Evolutionary conservation across 768 basidiomycete genomes (phyloP).

Genomic region (Pulveroboletus sp.): DNA sequence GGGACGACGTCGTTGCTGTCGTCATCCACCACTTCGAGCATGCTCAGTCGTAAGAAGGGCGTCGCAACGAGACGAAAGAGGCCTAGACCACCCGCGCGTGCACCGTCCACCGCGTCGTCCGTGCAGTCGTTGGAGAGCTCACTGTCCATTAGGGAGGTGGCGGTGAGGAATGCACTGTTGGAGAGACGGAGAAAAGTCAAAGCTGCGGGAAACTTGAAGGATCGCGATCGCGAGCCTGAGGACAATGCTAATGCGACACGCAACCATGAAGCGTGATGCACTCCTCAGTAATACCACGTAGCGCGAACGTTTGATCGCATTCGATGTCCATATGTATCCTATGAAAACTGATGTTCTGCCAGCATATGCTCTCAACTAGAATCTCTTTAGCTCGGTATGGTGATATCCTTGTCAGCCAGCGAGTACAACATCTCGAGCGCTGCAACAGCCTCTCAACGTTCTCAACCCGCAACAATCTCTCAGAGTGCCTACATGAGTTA

Average conservation of each 20-base stretch:
- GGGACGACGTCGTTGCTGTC: neutral
- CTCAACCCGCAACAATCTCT: too few species aligned
- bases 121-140: slow-evolving; percentile 22
- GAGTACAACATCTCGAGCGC: too few species aligned
- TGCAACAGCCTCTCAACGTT: too few species aligned
- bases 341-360: too few species aligned
- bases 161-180: slow-evolving; percentile 24
- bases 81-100: slow-evolving; percentile 18
- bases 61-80: slow-evolving; percentile 15
- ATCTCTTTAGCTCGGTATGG: too few species aligned
- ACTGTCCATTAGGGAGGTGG: slow-evolving; percentile 19
- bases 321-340: too few species aligned
- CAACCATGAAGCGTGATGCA: neutral
- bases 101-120: slow-evolving; percentile 27
- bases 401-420: too few species aligned
- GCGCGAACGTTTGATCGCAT: neutral
- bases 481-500: too few species aligned
- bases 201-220: slow-evolving; percentile 5
- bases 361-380: too few species aligned
- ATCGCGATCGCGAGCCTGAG: neutral
- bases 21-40: slow-evolving; percentile 14
- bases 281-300: neutral
- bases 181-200: slow-evolving; percentile 25
- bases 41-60: slow-evolving; percentile 22
- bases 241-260: neutral